Evolutionary conservation across 768 basidiomycete species (phyloP).

Genomic region (Scleroderma bovista): DNA sequence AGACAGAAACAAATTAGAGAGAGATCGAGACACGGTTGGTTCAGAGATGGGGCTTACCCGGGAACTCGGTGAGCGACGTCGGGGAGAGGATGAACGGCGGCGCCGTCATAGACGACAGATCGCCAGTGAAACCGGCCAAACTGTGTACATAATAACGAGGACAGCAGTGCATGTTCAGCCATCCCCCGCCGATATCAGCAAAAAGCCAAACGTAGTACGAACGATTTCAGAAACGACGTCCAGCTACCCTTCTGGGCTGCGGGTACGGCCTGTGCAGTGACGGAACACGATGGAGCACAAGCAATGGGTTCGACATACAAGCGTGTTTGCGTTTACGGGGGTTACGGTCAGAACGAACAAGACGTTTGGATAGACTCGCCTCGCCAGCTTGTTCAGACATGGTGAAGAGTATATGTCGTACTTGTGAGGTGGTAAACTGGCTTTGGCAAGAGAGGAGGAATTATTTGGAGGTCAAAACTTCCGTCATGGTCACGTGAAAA

Average conservation of each 20-base stretch:
- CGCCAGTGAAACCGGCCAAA: constrained; percentile 83
- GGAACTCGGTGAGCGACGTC: constrained; percentile 87
- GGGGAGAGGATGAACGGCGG: constrained; percentile 92
- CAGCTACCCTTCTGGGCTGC: constrained; percentile 80
- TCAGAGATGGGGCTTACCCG: constrained; percentile 46
- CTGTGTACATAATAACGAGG: constrained; percentile 33
- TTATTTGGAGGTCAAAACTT: background rate
- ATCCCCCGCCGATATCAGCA: background rate
- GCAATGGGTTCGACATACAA: constrained; percentile 28
- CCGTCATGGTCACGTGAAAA: background rate
- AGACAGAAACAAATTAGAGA: constrained; percentile 2
- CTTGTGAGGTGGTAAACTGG: constrained; percentile 2
- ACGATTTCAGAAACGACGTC: constrained; percentile 91
- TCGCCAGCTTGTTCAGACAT: constrained; percentile 41
- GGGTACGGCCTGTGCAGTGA: constrained; percentile 58
- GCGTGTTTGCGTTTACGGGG: constrained; percentile 27
- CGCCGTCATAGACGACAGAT: constrained; percentile 78
- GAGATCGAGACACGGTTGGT: background rate
- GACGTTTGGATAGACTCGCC: constrained; percentile 25
- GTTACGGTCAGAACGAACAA: constrained; percentile 19
- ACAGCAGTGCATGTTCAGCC: constrained; percentile 1
- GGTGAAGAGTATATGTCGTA: constrained; percentile 3
- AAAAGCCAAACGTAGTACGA: constrained; percentile 23
- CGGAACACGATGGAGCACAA: constrained; percentile 10
- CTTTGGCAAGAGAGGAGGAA: constrained; percentile 10